These are phyloP conservation scores for Penicillium oxalicum DNA, from an alignment of 2,329 filamentous ascomycete species.

Conservation along the genomic window DNA sequence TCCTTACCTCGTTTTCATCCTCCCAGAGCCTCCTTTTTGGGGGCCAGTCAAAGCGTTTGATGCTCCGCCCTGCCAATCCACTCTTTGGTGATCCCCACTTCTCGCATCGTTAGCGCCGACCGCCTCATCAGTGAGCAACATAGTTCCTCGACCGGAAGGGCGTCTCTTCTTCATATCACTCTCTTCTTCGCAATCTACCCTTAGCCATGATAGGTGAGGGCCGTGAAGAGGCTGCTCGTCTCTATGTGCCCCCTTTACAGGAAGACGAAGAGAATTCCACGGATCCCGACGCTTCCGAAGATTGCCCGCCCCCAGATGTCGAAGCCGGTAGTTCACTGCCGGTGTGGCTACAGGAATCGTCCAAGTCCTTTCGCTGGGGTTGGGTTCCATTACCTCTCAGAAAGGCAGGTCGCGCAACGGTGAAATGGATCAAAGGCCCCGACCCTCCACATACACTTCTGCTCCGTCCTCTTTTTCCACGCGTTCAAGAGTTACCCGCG, in stretches of 20 bases:
- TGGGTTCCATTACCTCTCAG: conserved; percentile 45
- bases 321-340: conserved; percentile 32
- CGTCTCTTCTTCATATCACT: background rate
- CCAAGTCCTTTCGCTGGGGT: conserved; percentile 42
- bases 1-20: background rate
- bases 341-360: conserved; percentile 45
- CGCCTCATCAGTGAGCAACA: conserved; percentile 4
- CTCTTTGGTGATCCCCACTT: conserved; percentile 17
- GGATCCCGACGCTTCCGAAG: conserved; percentile 33
- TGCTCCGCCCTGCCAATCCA: conserved; percentile 12
- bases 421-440: conserved; percentile 45
- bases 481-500: conserved; percentile 43
- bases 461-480: conserved; percentile 44
- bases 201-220: conserved; percentile 27
- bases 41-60: conserved; percentile 10
- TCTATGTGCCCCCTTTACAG: conserved; percentile 30
- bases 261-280: conserved; percentile 31
- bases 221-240: conserved; percentile 26
- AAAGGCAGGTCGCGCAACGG: conserved; percentile 39
- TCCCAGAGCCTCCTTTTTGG: background rate
- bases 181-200: background rate
- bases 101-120: conserved; percentile 13
- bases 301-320: conserved; percentile 24
- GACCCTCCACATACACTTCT: conserved; percentile 41
- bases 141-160: no score